These are phyloP conservation scores for Stagonosporopsis cucurbitacearum DNA, from an alignment of 2,329 filamentous ascomycete species.

Conservation along the genomic window DNA sequence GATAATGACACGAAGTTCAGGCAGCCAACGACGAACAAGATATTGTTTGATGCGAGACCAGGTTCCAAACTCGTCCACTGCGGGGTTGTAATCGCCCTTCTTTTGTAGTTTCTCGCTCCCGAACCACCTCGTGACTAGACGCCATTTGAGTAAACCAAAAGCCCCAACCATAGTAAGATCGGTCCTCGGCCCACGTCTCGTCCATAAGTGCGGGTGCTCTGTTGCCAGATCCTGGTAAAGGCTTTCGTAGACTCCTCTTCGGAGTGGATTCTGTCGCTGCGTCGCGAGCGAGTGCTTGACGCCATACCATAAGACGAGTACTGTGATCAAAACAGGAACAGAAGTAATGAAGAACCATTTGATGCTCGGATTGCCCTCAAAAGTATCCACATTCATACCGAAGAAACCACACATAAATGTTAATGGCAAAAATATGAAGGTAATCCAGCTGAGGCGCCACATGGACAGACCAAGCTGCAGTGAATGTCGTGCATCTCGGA, in stretches of 20 bases:
- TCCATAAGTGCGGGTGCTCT: conserved; percentile 57
- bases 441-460: conserved; percentile 69
- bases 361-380: conserved; percentile 48
- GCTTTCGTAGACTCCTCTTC: conserved; percentile 58
- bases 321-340: conserved; percentile 54
- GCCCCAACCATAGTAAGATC: conserved; percentile 50
- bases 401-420: conserved; percentile 48
- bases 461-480: conserved; percentile 58
- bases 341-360: conserved; percentile 60
- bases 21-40: conserved; percentile 52
- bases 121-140: conserved; percentile 56
- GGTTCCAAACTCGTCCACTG: conserved; percentile 49
- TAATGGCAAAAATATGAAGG: conserved; percentile 74
- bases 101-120: conserved; percentile 50
- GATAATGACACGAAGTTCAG: conserved; percentile 37
- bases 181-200: conserved; percentile 53
- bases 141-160: conserved; percentile 55
- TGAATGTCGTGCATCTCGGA: conserved; percentile 58
- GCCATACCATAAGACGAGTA: conserved; percentile 56
- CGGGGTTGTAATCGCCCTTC: conserved; percentile 39
- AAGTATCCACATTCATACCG: conserved; percentile 21
- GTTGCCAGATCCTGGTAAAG: conserved; percentile 57
- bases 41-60: conserved; percentile 49
- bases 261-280: conserved; percentile 53
- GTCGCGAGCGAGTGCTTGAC: conserved; percentile 55